Base-by-base conservation (phyloP, 441 rosid species). In the Pelargonium citronellum region DNA sequence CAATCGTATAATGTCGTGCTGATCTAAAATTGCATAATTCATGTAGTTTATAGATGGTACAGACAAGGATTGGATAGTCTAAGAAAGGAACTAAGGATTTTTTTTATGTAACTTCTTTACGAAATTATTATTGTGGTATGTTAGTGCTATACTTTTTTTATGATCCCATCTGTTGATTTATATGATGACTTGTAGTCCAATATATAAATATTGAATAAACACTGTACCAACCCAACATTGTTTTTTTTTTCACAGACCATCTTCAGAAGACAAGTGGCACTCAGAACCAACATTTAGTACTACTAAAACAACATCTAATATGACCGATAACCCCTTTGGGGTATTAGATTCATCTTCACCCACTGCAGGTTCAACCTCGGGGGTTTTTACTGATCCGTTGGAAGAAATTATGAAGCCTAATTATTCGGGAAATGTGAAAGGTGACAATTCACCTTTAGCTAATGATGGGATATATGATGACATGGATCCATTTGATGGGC, bases 251-350 rank as follows among this genome's bases (percentile, higher is more conserved):
- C 19, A n/a, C 58, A 51, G 58, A 51, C 15, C 58, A 51, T 5
- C 58, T 51, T 51, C 58, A 51, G 58, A 16, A 8, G 17, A 15
- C 16, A 51, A 16, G n/a, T 51, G 58, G 58, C 58, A 51, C 58
- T 51, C 58, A n/a, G 58, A 87, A 83, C 82, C 87, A 57, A 70
- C 80, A 39, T 67, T 77, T 46, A 73, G 39, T 72, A 74, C 89
- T 15, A 80, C 76, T 67, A 83, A 81, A 77, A 57, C 81, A 16
- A 69, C 82, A 20, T 77, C 96, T 64, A 73, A 67, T 75, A 62
- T 69, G 69, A 80, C 78, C 71, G 91, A 90, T 64, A 86, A 91
- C 63, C 93, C 96, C 24, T 87, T 91, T 89, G 90, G 69, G 44
- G 86, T 83, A 51, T 72, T 85, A 57, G 89, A 80, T 74, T 81